Evolutionary conservation across 1,284 basidiomycete genomes (phyloP).

Genomic region (Tilletia walkeri): DNA sequence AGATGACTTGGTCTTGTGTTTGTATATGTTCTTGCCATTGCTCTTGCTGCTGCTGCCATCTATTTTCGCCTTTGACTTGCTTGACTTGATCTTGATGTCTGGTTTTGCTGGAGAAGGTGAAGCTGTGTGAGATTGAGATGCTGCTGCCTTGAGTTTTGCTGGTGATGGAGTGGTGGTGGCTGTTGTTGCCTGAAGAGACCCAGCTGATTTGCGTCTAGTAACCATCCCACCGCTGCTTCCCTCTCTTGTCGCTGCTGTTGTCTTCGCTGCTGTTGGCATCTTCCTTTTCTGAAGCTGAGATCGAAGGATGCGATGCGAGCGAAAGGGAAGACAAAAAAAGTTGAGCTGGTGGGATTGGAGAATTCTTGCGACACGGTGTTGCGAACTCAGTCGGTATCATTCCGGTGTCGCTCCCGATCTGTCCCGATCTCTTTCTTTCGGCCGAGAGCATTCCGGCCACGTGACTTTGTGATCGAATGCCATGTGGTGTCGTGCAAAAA

Average conservation of each 20-base stretch:
- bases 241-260: neutral
- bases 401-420: neutral
- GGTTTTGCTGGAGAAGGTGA: neutral
- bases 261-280: neutral
- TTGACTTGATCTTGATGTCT: neutral
- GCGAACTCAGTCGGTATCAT: neutral
- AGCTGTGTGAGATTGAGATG: neutral
- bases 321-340: neutral
- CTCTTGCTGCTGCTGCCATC: neutral
- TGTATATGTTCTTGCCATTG: neutral
- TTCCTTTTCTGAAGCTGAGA: neutral
- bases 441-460: neutral
- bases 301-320: neutral
- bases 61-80: too few relatives aligned
- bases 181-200: neutral
- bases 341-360: neutral
- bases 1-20: neutral
- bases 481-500: neutral
- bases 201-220: neutral
- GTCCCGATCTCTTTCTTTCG: neutral
- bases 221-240: neutral
- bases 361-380: constrained; percentile 2
- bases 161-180: neutral
- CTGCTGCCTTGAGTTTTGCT: neutral
- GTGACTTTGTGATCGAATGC: neutral